Base-by-base conservation (phyloP, 139 green algal species). In the Edaphochlamys debaryana region DNA sequence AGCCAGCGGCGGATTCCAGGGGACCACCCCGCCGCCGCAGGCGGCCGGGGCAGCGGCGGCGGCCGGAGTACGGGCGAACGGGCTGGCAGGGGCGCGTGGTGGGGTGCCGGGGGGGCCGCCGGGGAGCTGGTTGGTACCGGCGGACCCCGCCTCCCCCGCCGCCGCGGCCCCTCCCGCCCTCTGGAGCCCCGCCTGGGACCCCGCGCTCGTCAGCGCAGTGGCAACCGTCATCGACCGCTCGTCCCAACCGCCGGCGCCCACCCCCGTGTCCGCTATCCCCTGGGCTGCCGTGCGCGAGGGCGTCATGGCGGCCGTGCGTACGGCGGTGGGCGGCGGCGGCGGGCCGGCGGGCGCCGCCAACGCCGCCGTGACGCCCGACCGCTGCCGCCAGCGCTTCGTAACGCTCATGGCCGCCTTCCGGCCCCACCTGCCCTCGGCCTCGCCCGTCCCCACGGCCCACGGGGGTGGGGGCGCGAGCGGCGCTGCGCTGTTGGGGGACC, bases 111-210 rank as follows among this genome's bases (percentile, higher is more conserved):
- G n/a, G n/a, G n/a, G n/a, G n/a, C n/a, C n/a, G n/a, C n/a, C n/a
- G n/a, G n/a, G n/a, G n/a, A 84, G 78, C 78, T 84, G 78, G 78
- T 3, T 84, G 66, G 50, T 50, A 29, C 66, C 67, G 48, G 15
- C 50, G 50, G 63, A 67, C 6, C 9, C 23, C 19, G 60, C 8
- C 34, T 9, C 19, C 66, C 9, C 48, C 66, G 42, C 62, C 50
- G 50, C n/a, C 37, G 27, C 3, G 25, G 45, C 29, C 66, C 34
- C 63, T n/a, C 42, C 63, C 66, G 48, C 48, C 42, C 19, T 76
- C 45, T 84, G 78, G 78, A 84, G 50, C 66, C 36, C 66, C 19
- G 23, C 66, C 0, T 84, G 78, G 78, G 78, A 84, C 66, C 48
- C 78, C 9, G 78, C 78, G 50, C 50, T 84, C 36, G 76, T 66